Evolutionary conservation across 2,329 filamentous ascomycete genomes (phyloP).

Genomic region (Periconia macrospinosa): DNA sequence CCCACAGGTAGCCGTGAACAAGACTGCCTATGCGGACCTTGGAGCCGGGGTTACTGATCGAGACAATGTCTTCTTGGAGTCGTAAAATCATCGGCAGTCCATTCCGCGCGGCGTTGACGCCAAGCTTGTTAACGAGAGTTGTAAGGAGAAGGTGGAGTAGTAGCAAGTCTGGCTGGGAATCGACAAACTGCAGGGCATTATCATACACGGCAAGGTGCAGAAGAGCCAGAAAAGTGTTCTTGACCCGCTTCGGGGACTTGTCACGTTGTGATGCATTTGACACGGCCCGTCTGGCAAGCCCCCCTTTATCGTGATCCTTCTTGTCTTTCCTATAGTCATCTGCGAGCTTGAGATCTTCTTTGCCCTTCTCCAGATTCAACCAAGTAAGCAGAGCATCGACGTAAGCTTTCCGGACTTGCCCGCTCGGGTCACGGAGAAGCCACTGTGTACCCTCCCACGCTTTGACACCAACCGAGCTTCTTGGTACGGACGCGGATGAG

Average conservation of each 20-base stretch:
- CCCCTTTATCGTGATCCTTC: constrained; percentile 48
- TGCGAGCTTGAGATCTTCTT: constrained; percentile 63
- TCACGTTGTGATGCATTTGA: constrained; percentile 69
- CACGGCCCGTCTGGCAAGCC: constrained; percentile 62
- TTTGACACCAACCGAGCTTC: constrained; percentile 74
- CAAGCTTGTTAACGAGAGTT: constrained; percentile 73
- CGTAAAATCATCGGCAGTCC: constrained; percentile 88
- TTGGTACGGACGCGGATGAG: constrained; percentile 59
- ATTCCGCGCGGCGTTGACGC: constrained; percentile 77
- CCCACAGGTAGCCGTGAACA: constrained; percentile 88
- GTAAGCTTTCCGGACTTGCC: constrained; percentile 80
- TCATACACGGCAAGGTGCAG: constrained; percentile 91
- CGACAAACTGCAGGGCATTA: constrained; percentile 67
- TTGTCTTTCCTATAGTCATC: constrained; percentile 55
- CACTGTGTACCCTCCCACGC: constrained; percentile 98
- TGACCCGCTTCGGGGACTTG: constrained; percentile 55
- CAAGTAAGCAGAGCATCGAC: constrained; percentile 81
- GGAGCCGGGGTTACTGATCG: constrained; percentile 64
- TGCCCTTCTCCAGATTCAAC: constrained; percentile 78
- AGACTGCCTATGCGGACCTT: constrained; percentile 82
- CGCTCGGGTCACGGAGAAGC: constrained; percentile 79
- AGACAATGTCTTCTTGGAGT: constrained; percentile 80
- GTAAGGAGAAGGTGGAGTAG: constrained; percentile 76
- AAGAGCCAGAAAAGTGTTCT: constrained; percentile 76
- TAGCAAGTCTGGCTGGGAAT: constrained; percentile 72